Conservation (phyloP, 1,139 yeast species). For the Blastobotrys aristatus region DNA sequence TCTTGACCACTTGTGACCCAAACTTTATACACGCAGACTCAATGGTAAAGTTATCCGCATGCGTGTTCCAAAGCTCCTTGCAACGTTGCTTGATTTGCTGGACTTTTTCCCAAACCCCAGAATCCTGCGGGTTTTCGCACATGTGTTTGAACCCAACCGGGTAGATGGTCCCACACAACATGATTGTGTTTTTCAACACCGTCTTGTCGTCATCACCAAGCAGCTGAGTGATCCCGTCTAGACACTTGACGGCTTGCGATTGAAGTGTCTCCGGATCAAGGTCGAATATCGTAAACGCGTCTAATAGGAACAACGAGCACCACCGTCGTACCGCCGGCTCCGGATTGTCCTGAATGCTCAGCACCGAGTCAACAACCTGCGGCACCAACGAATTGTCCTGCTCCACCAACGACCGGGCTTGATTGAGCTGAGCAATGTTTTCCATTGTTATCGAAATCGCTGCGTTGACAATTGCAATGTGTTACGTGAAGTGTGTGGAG, state of each 20-base stretch:
- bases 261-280: constrained; percentile 6
- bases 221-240: constrained; percentile 31
- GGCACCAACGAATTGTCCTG: constrained; percentile 37
- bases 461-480: too few relatives aligned
- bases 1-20: constrained; percentile 62
- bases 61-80: constrained; percentile 32
- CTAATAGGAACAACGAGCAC: constrained; percentile 38
- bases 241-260: constrained; percentile 31
- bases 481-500: neutral
- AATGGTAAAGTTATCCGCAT: constrained; percentile 34
- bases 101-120: constrained; percentile 31
- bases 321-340: constrained; percentile 32
- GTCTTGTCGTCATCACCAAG: constrained; percentile 25
- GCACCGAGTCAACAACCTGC: constrained; percentile 35
- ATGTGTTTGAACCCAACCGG: constrained; percentile 33
- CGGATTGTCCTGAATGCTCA: constrained; percentile 28
- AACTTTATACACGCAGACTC: constrained; percentile 68
- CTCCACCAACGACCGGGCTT: constrained; percentile 34
- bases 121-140: constrained; percentile 26
- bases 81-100: constrained; percentile 31
- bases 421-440: constrained; percentile 35
- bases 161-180: constrained; percentile 33
- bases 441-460: constrained; percentile 13
- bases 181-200: constrained; percentile 33
- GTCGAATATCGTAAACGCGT: constrained; percentile 34